Conservation (phyloP, 352 stramenopile genomes). For the Phytopythium montanum region DNA sequence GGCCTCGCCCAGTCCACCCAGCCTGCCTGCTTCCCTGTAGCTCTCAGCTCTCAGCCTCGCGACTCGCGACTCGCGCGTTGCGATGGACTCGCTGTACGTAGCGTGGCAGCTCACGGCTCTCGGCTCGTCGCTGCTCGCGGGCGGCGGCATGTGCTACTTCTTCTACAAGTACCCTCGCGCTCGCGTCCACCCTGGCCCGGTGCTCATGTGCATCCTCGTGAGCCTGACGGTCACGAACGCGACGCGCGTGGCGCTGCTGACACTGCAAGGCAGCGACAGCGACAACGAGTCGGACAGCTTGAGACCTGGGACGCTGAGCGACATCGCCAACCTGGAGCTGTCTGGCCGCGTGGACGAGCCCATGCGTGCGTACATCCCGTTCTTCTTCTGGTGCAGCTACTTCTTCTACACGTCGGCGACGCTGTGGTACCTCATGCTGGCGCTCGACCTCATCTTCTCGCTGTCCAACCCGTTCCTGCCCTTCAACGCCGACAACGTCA, state of each 20-base stretch:
- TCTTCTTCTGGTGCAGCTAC: slow-evolving; percentile 84
- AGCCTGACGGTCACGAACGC: slow-evolving; percentile 64
- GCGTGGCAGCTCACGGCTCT: slow-evolving; percentile 76
- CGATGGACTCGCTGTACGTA: slow-evolving; percentile 61
- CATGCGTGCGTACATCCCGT: slow-evolving; percentile 48
- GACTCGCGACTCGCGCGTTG: background rate
- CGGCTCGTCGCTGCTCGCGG: slow-evolving; percentile 42
- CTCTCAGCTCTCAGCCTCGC: background rate
- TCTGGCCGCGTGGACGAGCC: slow-evolving; percentile 12
- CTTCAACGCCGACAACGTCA: slow-evolving; percentile 83
- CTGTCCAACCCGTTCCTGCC: slow-evolving; percentile 85
- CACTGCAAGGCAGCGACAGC: slow-evolving; percentile 5
- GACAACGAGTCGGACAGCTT: background rate
- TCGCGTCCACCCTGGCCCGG: slow-evolving; percentile 58
- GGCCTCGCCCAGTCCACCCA: background rate
- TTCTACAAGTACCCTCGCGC: slow-evolving; percentile 64
- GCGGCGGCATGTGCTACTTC: slow-evolving; percentile 61
- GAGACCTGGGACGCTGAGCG: slow-evolving; percentile 45
- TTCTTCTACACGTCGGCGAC: slow-evolving; percentile 79
- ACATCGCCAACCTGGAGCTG: slow-evolving; percentile 60
- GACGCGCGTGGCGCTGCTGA: slow-evolving; percentile 55
- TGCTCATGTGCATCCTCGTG: slow-evolving; percentile 79
- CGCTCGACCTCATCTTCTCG: slow-evolving; percentile 84
- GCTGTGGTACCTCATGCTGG: slow-evolving; percentile 86
- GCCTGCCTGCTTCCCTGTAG: no score